These are phyloP conservation scores for Phytophthora pisi DNA, from an alignment of 352 stramenopile genomes.

Conservation along the genomic window DNA sequence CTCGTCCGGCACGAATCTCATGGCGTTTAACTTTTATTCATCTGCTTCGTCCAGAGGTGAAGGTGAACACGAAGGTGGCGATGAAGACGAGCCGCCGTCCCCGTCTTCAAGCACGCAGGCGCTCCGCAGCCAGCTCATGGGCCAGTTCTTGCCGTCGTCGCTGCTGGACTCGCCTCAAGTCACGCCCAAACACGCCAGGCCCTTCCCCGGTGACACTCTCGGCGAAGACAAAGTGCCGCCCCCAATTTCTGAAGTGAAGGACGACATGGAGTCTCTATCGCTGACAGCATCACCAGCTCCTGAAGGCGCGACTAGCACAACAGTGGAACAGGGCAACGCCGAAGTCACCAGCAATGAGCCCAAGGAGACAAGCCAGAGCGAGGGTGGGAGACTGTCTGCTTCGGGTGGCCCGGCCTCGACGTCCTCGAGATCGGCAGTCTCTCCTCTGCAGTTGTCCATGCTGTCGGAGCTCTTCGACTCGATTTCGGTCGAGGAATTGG, in stretches of 20 bases:
- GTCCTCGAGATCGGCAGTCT: conserved; percentile 29
- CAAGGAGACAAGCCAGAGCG: conserved; percentile 37
- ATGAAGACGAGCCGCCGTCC: conserved; percentile 61
- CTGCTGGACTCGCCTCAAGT: conserved; percentile 84
- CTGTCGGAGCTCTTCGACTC: conserved; percentile 76
- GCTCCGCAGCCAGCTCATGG: conserved; percentile 75
- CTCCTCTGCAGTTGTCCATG: conserved; percentile 62
- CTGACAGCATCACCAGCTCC: conserved; percentile 21
- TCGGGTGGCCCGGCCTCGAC: conserved; percentile 11
- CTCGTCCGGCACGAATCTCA: conserved; percentile 37
- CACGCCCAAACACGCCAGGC: conserved; percentile 57
- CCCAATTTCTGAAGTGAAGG: conserved; percentile 16
- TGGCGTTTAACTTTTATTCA: conserved; percentile 77
- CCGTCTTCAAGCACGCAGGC: conserved; percentile 62
- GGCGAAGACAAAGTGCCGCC: conserved; percentile 42
- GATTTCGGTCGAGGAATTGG: conserved; percentile 70
- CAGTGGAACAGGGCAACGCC: conserved; percentile 29
- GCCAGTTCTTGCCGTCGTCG: conserved; percentile 77
- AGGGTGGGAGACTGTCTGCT: conserved; percentile 35
- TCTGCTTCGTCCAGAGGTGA: conserved; percentile 25
- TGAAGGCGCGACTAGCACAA: conserved; percentile 31
- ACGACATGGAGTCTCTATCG: conserved; percentile 43
- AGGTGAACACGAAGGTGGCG: conserved; percentile 29
- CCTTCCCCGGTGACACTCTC: conserved; percentile 28
- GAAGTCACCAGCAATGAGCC: conserved; percentile 14